Base-by-base conservation (phyloP, 169 alveolate species). In the Neospora caninum region DNA sequence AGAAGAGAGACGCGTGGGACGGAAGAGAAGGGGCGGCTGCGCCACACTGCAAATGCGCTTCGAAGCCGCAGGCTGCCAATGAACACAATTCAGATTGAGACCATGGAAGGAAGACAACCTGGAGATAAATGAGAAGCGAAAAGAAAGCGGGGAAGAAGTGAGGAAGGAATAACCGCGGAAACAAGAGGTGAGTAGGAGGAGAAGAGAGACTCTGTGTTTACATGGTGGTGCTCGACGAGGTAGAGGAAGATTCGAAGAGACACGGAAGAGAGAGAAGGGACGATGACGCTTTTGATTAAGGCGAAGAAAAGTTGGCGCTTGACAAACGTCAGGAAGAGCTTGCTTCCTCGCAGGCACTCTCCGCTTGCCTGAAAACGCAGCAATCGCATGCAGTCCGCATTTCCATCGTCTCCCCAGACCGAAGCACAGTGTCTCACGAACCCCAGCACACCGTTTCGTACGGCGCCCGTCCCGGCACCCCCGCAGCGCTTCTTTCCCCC, bases 161-260 rank as follows among this genome's bases (percentile, higher is more conserved):
- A 7, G n/a, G 31, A 64, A 22, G 4, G n/a, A 27, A 64, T 9
- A 64, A 64, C 4, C 4, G 20, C n/a, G 20, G 73, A 16, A 4
- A 64, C 34, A 64, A 7, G n/a, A 64, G n/a, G 31, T 4, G 31
- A 64, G 7, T 10, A 13, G 34, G 73, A 64, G 34, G 4, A 22
- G 73, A 16, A 64, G n/a, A 16, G 73, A 64, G 73, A 27, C 73
- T 10, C 64, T 4, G 67, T 9, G 41, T 67, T 16, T 82, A 82
- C 89, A 29, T 82, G 64, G 25, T 82, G 89, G 38, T 43, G 89
- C 10, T 38, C 31, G 69, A 82, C 89, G 89, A 82, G 89, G 41
- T 20, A 16, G 31, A 82, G 89, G 64, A 82, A 82, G 31, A 82
- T 82, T 18, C 39, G 38, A 20, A 82, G 64, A 22, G 64, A 9